These are phyloP conservation scores for Rhizophora mangle DNA, from an alignment of 345 rosid genomes.

Conservation along the genomic window DNA sequence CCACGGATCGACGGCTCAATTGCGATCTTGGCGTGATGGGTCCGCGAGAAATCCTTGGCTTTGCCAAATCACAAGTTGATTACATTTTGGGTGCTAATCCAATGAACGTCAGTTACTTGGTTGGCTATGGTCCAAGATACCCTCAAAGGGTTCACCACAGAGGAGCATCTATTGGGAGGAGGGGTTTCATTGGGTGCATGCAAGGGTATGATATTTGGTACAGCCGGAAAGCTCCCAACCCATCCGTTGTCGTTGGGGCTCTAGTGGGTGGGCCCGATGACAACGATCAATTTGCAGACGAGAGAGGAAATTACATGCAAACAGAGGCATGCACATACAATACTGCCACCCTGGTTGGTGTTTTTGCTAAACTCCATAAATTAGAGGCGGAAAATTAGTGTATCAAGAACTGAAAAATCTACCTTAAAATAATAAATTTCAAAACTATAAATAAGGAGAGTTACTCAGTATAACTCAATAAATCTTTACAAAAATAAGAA, in stretches of 20 bases:
- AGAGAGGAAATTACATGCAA: constrained; percentile 42
- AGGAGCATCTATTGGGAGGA: constrained; percentile 70
- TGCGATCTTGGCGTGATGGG: constrained; percentile 44
- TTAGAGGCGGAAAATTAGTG: background rate
- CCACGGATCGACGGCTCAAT: constrained; percentile 34
- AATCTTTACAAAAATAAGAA: too few species aligned
- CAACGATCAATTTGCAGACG: constrained; percentile 43
- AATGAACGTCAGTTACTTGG: constrained; percentile 76
- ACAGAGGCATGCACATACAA: constrained; percentile 68
- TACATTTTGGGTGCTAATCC: constrained; percentile 85
- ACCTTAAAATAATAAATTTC: too few species aligned
- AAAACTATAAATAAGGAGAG: too few species aligned
- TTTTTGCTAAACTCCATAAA: constrained; percentile 46
- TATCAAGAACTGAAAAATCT: background rate
- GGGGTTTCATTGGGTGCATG: constrained; percentile 91
- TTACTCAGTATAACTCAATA: too few species aligned
- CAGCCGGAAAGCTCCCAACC: constrained; percentile 37
- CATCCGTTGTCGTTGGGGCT: constrained; percentile 47
- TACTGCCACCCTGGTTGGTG: constrained; percentile 51
- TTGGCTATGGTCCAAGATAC: constrained; percentile 66
- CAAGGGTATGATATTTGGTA: constrained; percentile 74
- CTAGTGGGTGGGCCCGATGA: constrained; percentile 63
- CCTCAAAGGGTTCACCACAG: constrained; percentile 86
- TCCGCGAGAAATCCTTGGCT: constrained; percentile 44
- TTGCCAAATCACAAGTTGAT: constrained; percentile 77